Conservation (phyloP, 805 yeast genomes). For the Ascoidea asiatica region DNA sequence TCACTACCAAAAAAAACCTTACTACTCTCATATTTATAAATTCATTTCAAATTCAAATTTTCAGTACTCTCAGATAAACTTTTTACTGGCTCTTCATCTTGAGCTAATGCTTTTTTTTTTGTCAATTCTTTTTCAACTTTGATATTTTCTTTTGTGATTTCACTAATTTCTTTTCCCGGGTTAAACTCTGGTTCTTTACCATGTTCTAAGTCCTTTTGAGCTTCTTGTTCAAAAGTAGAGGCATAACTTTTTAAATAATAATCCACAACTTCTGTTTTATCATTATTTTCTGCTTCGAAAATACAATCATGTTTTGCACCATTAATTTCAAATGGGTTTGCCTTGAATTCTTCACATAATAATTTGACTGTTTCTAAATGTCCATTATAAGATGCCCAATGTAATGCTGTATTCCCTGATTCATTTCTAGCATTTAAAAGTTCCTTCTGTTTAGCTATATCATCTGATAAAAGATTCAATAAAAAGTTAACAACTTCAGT, state of each 20-base stretch:
- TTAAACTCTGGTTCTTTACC: constrained; percentile 23
- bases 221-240: constrained; percentile 48
- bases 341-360: constrained; percentile 60
- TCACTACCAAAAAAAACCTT: neutral
- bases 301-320: constrained; percentile 68
- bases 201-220: constrained; percentile 24
- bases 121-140: constrained; percentile 13
- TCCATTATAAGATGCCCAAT: constrained; percentile 93
- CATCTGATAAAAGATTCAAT: constrained; percentile 19
- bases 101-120: too few species aligned
- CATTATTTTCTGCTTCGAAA: constrained; percentile 77
- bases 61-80: neutral
- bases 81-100: neutral
- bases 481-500: constrained; percentile 49
- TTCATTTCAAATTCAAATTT: neutral
- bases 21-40: neutral
- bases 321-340: constrained; percentile 75
- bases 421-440: constrained; percentile 46
- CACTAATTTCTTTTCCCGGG: constrained; percentile 18
- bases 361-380: constrained; percentile 56
- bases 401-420: constrained; percentile 87
- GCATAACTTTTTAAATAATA: constrained; percentile 65
- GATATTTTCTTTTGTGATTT: constrained; percentile 24
- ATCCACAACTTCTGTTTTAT: constrained; percentile 62
- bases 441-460: constrained; percentile 25